Percentiles rank a stretch among this genome's conserved stretches.
Conservation (phyloP, 75 land plant genomes). For the Sequoiadendron giganteum region DNA sequence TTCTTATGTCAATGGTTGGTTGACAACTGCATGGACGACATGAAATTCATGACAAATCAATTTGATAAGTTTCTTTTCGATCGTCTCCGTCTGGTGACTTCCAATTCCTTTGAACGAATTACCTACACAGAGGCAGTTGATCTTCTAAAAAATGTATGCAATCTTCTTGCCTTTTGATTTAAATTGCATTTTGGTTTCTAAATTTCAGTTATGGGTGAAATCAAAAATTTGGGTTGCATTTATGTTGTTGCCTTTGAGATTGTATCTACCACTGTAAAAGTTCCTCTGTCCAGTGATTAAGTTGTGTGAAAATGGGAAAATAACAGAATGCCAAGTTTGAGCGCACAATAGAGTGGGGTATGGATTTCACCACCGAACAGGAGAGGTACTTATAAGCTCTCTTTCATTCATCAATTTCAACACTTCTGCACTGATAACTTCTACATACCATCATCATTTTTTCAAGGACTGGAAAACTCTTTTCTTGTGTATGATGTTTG, state of each 20-base stretch:
- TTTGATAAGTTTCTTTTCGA: conserved; percentile 45
- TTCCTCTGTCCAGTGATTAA: background rate
- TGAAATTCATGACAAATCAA: conserved; percentile 52
- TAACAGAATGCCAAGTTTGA: conserved; percentile 44
- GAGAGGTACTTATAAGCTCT: conserved; percentile 33
- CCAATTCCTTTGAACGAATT: conserved; percentile 37
- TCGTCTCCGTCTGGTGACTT: conserved; percentile 45
- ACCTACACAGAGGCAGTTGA: conserved; percentile 63
- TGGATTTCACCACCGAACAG: conserved; percentile 46
- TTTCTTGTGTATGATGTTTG: background rate
- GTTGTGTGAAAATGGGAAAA: background rate
- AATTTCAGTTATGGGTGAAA: background rate
- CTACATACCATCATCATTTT: background rate
- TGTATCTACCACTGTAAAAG: background rate
- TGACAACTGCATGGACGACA: conserved; percentile 64
- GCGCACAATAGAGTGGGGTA: conserved; percentile 48
- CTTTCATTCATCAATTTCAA: background rate
- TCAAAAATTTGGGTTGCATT: background rate
- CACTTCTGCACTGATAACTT: background rate
- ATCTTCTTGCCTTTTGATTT: background rate
- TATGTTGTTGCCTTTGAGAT: background rate
- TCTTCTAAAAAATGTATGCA: conserved; percentile 37
- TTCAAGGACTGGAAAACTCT: background rate
- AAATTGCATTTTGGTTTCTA: background rate
- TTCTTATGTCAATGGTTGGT: conserved; percentile 66